Conservation (phyloP, 805 yeast genomes). For the Lachancea cidri region DNA sequence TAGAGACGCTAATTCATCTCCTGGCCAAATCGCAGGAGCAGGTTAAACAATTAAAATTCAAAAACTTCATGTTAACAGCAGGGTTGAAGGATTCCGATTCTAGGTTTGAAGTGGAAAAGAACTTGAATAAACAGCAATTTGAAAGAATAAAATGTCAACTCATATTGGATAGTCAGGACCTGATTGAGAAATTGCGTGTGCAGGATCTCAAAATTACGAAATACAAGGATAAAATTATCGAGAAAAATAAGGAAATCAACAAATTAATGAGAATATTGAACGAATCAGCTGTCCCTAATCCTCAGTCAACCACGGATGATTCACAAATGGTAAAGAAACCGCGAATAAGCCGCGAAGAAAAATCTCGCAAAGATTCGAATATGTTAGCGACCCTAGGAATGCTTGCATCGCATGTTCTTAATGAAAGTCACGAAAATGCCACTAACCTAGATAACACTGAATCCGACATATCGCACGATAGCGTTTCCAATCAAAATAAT, state of each 20-base stretch:
- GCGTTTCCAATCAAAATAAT: constrained; percentile 1
- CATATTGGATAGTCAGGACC: constrained; percentile 31
- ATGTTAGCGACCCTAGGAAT: constrained; percentile 49
- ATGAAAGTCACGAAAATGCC: constrained; percentile 27
- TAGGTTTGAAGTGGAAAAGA: constrained; percentile 27
- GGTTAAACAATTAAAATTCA: constrained; percentile 33
- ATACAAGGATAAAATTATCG: constrained; percentile 39
- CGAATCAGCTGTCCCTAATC: constrained; percentile 12
- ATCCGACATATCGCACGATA: constrained; percentile 12
- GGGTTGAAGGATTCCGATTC: constrained; percentile 20
- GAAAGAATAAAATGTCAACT: constrained; percentile 31
- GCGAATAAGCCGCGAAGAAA: constrained; percentile 3
- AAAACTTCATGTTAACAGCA: constrained; percentile 36
- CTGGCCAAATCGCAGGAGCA: constrained; percentile 26
- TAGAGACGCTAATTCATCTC: constrained; percentile 14
- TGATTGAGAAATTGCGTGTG: constrained; percentile 35
- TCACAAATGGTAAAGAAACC: constrained; percentile 6
- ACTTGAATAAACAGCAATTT: constrained; percentile 28
- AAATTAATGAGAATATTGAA: constrained; percentile 34
- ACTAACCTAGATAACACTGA: constrained; percentile 11
- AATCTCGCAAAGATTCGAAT: constrained; percentile 14
- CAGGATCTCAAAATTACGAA: constrained; percentile 43
- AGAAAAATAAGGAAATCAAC: constrained; percentile 42
- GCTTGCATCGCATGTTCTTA: constrained; percentile 49
- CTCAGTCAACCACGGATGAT: background rate